Evolutionary conservation across 2,329 filamentous ascomycete species (phyloP).

Genomic region (Pyrenophora graminea): DNA sequence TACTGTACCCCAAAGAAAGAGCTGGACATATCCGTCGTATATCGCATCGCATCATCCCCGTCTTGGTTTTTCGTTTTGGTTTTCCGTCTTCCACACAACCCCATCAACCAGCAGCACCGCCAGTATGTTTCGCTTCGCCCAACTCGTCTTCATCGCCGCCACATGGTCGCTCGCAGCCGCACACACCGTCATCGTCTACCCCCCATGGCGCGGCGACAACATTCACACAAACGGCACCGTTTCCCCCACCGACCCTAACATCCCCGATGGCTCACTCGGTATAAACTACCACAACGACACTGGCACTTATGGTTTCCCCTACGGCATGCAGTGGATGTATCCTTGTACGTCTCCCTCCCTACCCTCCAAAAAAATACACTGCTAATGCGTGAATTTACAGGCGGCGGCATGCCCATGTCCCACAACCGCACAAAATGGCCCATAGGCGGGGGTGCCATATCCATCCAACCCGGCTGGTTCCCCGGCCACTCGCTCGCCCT

Average conservation of each 20-base stretch:
- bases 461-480: conserved; percentile 96
- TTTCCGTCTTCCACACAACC: too few species aligned
- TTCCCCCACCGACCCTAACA: conserved; percentile 43
- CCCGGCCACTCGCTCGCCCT: conserved; percentile 80
- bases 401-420: conserved; percentile 78
- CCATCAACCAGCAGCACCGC: not conserved
- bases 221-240: conserved; percentile 72
- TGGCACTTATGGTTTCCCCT: conserved; percentile 65
- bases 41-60: too few species aligned
- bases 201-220: conserved; percentile 85
- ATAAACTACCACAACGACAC: conserved; percentile 53
- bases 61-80: too few species aligned
- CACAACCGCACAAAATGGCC: conserved; percentile 93
- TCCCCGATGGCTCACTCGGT: conserved; percentile 51
- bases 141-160: conserved; percentile 39
- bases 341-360: conserved; percentile 70
- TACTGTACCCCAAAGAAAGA: conserved; percentile 5
- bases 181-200: conserved; percentile 86
- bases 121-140: conserved; percentile 43
- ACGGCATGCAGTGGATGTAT: conserved; percentile 94
- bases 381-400: conserved; percentile 51
- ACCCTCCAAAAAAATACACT: too few species aligned
- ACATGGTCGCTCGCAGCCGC: conserved; percentile 57
- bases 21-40: conserved; percentile 3
- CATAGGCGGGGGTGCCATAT: conserved; percentile 79